phyloP scores from a whole-genome alignment of 768 basidiomycete species.

The Boletales sp. region DNA sequence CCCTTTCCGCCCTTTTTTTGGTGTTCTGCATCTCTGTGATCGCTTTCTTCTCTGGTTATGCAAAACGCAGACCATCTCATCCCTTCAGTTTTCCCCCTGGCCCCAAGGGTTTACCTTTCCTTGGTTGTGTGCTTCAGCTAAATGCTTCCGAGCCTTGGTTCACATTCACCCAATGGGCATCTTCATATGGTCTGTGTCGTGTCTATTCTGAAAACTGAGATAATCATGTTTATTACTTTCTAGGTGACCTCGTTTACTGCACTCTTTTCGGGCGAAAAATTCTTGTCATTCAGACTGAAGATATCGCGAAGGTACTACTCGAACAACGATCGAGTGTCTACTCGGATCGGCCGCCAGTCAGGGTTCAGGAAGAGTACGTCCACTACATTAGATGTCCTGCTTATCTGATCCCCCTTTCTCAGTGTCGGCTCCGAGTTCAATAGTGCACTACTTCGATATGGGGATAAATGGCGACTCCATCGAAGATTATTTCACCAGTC shows the following conservation, averaged over 20 bases:
- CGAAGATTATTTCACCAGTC: constrained; percentile 32
- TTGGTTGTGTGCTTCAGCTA: constrained; percentile 27
- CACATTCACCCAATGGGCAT: constrained; percentile 31
- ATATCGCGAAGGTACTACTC: constrained; percentile 32
- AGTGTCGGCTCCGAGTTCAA: constrained; percentile 31
- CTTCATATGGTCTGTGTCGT: constrained; percentile 19
- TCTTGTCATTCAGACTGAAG: constrained; percentile 30
- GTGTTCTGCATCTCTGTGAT: constrained; percentile 5
- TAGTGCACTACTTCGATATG: constrained; percentile 28
- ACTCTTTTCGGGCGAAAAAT: constrained; percentile 31
- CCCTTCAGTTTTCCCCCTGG: constrained; percentile 24
- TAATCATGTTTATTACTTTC: constrained; percentile 1
- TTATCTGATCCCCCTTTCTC: constrained; percentile 2
- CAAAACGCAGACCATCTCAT: constrained; percentile 8
- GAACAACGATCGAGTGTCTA: constrained; percentile 36
- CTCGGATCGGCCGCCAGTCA: constrained; percentile 36
- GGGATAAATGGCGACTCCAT: constrained; percentile 30
- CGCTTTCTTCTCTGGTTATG: constrained; percentile 8
- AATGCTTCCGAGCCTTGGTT: constrained; percentile 28
- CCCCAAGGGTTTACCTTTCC: constrained; percentile 29
- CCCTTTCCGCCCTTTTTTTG: constrained; percentile 6
- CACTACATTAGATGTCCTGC: neutral
- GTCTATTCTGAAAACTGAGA: neutral
- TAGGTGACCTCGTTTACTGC: constrained; percentile 32
- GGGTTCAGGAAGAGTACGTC: constrained; percentile 22